Evolutionary conservation across 345 rosid genomes (phyloP).

Genomic region (Orychophragmus violaceus): DNA sequence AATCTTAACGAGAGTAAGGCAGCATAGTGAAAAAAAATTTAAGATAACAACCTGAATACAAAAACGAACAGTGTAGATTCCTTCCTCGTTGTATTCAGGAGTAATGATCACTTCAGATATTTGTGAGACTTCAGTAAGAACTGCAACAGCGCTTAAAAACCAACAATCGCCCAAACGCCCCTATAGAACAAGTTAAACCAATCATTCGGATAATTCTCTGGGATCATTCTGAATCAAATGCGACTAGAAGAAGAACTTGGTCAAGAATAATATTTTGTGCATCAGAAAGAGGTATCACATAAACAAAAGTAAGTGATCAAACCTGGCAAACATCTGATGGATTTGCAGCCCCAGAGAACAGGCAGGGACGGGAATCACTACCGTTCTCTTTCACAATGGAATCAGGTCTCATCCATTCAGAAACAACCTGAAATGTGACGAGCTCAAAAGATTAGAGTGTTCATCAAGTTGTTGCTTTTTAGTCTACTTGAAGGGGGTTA

Average conservation of each 20-base stretch:
- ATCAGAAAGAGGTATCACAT: conserved; percentile 11
- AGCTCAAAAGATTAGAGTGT: conserved; percentile 26
- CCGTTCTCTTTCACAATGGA: conserved; percentile 64
- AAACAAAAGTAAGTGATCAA: conserved; percentile 12
- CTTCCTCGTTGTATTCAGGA: conserved; percentile 96
- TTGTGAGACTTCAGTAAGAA: conserved; percentile 82
- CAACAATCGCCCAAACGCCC: conserved; percentile 99
- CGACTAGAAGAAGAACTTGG: neutral
- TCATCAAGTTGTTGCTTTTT: conserved; percentile 7
- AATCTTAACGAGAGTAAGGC: conserved; percentile 13
- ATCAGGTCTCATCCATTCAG: conserved; percentile 96
- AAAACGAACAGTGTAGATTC: conserved; percentile 97
- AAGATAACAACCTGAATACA: conserved; percentile 82
- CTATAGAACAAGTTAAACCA: conserved; percentile 38
- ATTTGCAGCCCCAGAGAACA: conserved; percentile 85
- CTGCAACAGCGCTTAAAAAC: conserved; percentile 99
- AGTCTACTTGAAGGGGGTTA: neutral
- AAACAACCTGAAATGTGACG: conserved; percentile 63
- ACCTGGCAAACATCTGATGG: conserved; percentile 99
- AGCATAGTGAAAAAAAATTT: neutral
- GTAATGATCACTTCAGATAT: conserved; percentile 97
- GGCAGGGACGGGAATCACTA: conserved; percentile 64
- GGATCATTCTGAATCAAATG: neutral
- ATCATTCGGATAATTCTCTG: neutral
- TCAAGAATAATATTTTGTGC: conserved; percentile 7